Percentiles rank a stretch among this genome's conserved stretches.
Evolutionary conservation across 1,284 basidiomycete genomes (phyloP).

Genomic region (Puccinia coronata): DNA sequence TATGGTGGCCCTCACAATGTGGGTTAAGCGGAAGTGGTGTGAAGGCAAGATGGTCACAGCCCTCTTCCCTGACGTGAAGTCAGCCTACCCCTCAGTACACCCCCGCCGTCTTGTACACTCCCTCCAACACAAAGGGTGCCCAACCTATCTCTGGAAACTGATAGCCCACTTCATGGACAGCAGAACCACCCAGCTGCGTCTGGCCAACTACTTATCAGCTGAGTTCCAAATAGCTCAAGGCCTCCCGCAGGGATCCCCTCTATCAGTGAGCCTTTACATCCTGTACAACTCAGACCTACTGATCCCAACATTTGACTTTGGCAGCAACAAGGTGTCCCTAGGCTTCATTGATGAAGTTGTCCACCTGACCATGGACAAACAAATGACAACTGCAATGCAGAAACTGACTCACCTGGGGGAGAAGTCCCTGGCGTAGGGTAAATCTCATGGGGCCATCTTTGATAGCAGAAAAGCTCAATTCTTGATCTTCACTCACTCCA

Average conservation of each 20-base stretch:
- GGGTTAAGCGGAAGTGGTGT: constrained; percentile 25
- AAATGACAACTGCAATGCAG: background rate
- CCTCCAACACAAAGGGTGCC: constrained; percentile 14
- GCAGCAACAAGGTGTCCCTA: background rate
- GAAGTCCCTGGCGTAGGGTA: background rate
- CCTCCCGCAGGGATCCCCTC: constrained; percentile 26
- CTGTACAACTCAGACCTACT: constrained; percentile 38
- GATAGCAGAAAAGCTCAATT: constrained; percentile 21
- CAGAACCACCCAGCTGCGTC: background rate
- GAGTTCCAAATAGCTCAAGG: constrained; percentile 1
- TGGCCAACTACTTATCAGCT: background rate
- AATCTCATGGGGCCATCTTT: constrained; percentile 17
- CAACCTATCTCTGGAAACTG: background rate
- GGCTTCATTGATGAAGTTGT: constrained; percentile 35
- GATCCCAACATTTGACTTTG: background rate
- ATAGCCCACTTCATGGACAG: background rate
- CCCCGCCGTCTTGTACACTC: background rate
- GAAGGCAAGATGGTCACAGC: constrained; percentile 1
- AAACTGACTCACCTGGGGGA: background rate
- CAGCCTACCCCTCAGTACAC: constrained; percentile 2
- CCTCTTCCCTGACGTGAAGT: constrained; percentile 26
- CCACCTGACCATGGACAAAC: background rate
- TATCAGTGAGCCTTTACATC: constrained; percentile 28
- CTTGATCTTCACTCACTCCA: background rate
- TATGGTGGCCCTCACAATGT: background rate